These are phyloP conservation scores for Solanum hybrid DNA, from an alignment of 305 asterid species.

Conservation along the genomic window DNA sequence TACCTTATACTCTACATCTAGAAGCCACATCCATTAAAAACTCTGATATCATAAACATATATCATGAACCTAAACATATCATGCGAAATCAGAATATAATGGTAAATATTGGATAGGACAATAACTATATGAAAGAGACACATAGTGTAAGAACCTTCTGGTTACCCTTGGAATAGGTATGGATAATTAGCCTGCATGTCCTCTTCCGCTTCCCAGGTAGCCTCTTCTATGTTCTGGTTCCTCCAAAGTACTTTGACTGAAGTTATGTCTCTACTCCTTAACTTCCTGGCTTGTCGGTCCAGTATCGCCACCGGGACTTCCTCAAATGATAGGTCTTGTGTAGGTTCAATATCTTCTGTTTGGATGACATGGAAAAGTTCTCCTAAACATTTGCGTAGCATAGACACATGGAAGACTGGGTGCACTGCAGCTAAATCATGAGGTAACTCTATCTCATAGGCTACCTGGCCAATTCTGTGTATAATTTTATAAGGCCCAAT, in stretches of 20 bases:
- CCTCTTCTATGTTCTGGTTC: background rate
- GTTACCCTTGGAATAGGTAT: background rate
- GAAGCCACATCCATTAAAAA: too few relatives aligned
- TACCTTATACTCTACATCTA: background rate
- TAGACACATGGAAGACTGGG: background rate
- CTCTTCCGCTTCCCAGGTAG: accelerated
- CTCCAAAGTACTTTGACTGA: too few relatives aligned
- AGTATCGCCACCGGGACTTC: background rate
- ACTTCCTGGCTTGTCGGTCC: background rate
- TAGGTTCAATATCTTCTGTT: too few relatives aligned
- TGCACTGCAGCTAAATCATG: background rate
- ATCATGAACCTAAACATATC: background rate
- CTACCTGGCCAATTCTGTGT: too few relatives aligned
- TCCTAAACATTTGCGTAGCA: background rate
- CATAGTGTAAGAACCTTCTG: background rate
- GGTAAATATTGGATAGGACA: background rate
- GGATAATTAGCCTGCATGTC: too few relatives aligned
- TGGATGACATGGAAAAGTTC: background rate
- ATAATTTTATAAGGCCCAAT: background rate
- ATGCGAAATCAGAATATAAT: background rate
- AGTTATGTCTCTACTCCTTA: background rate
- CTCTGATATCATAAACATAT: background rate
- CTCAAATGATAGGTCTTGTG: background rate
- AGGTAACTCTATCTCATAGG: background rate
- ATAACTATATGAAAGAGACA: background rate